Percentiles rank a stretch among this genome's conserved stretches.
These are phyloP conservation scores for Herpetomonas samuelpessoai DNA, from an alignment of 208 protist species.

Conservation along the genomic window DNA sequence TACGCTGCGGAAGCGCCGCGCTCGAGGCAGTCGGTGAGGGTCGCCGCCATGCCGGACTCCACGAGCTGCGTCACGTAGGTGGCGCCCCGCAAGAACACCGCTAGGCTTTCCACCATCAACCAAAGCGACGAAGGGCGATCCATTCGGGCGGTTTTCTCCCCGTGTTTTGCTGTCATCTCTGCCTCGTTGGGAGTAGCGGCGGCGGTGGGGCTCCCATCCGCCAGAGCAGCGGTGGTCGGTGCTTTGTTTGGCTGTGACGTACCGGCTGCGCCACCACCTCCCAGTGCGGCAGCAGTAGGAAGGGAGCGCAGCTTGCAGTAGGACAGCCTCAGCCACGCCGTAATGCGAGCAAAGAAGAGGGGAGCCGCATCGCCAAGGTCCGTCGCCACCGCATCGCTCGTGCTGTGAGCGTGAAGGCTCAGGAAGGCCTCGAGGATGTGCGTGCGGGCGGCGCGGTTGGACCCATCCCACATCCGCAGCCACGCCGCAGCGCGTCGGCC, in stretches of 20 bases:
- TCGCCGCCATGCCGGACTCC: slow-evolving; percentile 54
- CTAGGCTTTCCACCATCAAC: slow-evolving; percentile 47
- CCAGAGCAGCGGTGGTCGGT: neutral
- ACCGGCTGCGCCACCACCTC: neutral
- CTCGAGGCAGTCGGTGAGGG: slow-evolving; percentile 63
- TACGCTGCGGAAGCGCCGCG: slow-evolving; percentile 6
- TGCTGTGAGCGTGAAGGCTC: slow-evolving; percentile 60
- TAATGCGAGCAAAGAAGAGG: slow-evolving; percentile 80
- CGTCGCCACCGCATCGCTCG: slow-evolving; percentile 47
- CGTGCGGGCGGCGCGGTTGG: slow-evolving; percentile 27
- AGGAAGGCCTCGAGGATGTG: slow-evolving; percentile 69
- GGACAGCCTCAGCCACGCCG: slow-evolving; percentile 76
- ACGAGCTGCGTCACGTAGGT: slow-evolving; percentile 76
- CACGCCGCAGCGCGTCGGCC: slow-evolving; percentile 61
- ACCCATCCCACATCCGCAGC: slow-evolving; percentile 72
- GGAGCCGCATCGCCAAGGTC: slow-evolving; percentile 76
- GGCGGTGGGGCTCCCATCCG: neutral
- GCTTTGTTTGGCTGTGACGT: slow-evolving; percentile 1
- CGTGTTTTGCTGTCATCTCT: neutral
- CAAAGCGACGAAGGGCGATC: slow-evolving; percentile 20
- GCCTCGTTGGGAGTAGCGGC: neutral
- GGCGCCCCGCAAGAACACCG: slow-evolving; percentile 75
- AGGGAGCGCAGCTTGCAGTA: slow-evolving; percentile 33
- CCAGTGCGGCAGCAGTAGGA: neutral
- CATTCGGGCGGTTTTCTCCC: neutral